Conservation (phyloP, 169 alveolate species). For the Eimeria necatrix region DNA sequence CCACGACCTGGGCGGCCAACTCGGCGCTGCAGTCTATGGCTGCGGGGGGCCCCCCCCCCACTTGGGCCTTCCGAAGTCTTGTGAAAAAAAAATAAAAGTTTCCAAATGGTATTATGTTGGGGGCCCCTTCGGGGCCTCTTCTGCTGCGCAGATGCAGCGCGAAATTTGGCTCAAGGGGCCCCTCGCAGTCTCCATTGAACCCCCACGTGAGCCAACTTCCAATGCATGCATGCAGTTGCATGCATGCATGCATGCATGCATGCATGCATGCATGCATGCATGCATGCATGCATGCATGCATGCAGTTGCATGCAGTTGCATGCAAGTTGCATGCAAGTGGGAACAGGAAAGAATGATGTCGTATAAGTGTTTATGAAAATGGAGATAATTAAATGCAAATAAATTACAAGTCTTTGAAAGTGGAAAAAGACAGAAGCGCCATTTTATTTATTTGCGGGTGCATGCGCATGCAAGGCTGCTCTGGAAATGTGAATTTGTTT, state of each 20-base stretch:
- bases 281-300: background rate
- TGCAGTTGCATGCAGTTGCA: background rate
- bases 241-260: no score
- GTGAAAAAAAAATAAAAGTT: background rate
- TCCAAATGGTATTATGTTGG: slow-evolving; percentile 61
- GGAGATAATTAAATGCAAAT: background rate
- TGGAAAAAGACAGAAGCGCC: no score
- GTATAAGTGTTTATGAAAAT: background rate
- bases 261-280: background rate
- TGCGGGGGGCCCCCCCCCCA: slow-evolving; percentile 66
- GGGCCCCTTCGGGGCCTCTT: slow-evolving; percentile 43
- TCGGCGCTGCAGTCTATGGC: slow-evolving; percentile 43
- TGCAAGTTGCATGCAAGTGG: background rate
- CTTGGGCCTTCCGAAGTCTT: background rate
- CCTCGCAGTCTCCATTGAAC: slow-evolving; percentile 62
- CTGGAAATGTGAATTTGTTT: no score
- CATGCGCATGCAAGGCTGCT: no score
- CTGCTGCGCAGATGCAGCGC: slow-evolving; percentile 39
- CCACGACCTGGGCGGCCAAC: slow-evolving; percentile 74
- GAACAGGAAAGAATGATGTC: background rate
- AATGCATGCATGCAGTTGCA: no score
- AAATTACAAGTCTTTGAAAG: no score
- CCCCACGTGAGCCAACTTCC: slow-evolving; percentile 36
- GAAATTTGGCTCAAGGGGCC: slow-evolving; percentile 69
- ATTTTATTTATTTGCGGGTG: no score